A percentile compares a stretch with the other conserved stretches of the same genome.
Conservation (phyloP, 352 stramenopile genomes). For the Phytopythium ostracodes region DNA sequence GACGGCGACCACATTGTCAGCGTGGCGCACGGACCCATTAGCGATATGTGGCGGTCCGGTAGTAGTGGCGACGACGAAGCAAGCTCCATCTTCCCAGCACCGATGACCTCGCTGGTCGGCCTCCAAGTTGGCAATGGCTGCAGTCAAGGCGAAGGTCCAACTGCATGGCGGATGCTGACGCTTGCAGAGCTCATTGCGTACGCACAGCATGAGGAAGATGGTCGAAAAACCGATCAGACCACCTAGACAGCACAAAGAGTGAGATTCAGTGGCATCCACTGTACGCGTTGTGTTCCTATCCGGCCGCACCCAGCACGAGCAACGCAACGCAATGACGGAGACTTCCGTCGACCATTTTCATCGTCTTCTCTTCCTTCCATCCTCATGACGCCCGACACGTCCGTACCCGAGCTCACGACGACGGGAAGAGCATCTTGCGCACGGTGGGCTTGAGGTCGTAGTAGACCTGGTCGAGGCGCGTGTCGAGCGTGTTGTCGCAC, state of each 20-base stretch:
- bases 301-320: neutral
- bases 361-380: neutral
- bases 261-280: neutral
- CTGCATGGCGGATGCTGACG: neutral
- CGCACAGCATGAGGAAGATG: neutral
- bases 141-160: neutral
- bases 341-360: neutral
- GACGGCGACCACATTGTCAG: constrained; percentile 38
- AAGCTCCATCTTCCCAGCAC: constrained; percentile 36
- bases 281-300: neutral
- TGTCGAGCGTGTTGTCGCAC: constrained; percentile 97
- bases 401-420: constrained; percentile 20
- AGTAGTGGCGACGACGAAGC: constrained; percentile 9
- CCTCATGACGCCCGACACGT: neutral
- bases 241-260: neutral
- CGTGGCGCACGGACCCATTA: constrained; percentile 36
- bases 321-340: neutral
- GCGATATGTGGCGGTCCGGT: constrained; percentile 37
- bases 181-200: neutral
- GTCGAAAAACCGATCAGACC: neutral
- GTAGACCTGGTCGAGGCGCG: constrained; percentile 77
- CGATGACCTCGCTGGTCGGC: neutral
- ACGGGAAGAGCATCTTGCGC: constrained; percentile 77
- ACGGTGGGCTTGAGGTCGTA: constrained; percentile 80
- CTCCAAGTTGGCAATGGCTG: neutral